Base-by-base conservation (phyloP, 2,329 filamentous ascomycete species). In the Cryoendolithus antarcticus region DNA sequence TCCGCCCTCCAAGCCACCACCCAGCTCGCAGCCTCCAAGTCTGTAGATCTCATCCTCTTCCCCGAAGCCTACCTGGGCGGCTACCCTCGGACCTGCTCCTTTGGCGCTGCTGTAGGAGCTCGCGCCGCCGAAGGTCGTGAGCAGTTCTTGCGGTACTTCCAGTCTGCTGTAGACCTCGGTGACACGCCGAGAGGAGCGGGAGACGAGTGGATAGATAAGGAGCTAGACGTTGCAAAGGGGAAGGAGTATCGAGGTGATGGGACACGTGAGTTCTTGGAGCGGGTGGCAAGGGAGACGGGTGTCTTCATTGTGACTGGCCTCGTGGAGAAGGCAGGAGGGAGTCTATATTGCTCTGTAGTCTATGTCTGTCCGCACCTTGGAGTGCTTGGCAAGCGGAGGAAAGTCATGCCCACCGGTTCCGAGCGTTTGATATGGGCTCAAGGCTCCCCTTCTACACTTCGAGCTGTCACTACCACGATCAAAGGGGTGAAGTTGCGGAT, bases 1-100 rank as follows among this genome's bases (percentile, higher is more conserved):
- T 53, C 62, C 5, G 72, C 79, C 29, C 72, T 94, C 37, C 70
- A 77, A 52, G 49, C 59, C 8, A 75, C 82, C 9, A 78, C 82
- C 28, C 63, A 63, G 15, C 63, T 69, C 29, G 86, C 86, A n/a
- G 73, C 78, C 3, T 69, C 58, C 9, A 59, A 65, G 32, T 66
- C 65, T 35, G 66, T 75, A 10, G 66, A 91, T 57, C 70, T 95
- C 36, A 70, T 95, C 21, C 75, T 95, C 38, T 88, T 95, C 44
- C 89, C 89, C 0, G 88, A 96, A 65, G 88, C 88, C 13, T 94
- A 86, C 56, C 71, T 95, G 2, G 89, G 89, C 34, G 89, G 88
- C 1, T 95, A 95, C 57, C 89, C 89, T 11, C 80, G 88, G 8
- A 86, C 81, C 11, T 80, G 79, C 45, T 67, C 68, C 37, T 94